phyloP scores from a whole-genome alignment of 106 monocot species.

The Dioscorea zingiberensis region DNA sequence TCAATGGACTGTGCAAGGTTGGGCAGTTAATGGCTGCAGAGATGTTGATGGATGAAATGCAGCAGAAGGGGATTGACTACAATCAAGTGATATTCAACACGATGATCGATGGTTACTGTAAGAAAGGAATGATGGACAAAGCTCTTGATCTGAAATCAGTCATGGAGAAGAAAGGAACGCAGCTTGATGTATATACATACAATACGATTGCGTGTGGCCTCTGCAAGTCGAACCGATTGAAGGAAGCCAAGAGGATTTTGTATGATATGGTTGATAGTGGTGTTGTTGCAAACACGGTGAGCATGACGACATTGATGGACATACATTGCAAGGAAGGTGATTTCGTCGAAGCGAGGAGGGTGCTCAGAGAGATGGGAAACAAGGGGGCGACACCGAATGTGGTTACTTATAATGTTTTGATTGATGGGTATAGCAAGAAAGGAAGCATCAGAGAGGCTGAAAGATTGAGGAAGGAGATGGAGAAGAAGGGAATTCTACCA shows the following conservation, averaged over 20 bases:
- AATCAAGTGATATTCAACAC: constrained; percentile 70
- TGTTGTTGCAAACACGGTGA: constrained; percentile 51
- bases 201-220: constrained; percentile 65
- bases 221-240: constrained; percentile 23
- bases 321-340: constrained; percentile 77
- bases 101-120: constrained; percentile 79
- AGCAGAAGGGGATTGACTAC: constrained; percentile 52
- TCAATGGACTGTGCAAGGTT: constrained; percentile 67
- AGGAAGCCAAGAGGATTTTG: constrained; percentile 54
- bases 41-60: constrained; percentile 64
- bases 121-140: constrained; percentile 54
- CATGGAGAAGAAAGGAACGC: constrained; percentile 66
- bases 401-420: constrained; percentile 70
- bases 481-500: constrained; percentile 50
- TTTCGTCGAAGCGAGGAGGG: constrained; percentile 47
- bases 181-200: constrained; percentile 65
- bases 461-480: constrained; percentile 74
- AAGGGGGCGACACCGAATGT: constrained; percentile 37
- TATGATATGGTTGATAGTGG: constrained; percentile 59
- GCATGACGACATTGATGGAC: constrained; percentile 65
- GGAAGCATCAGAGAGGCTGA: constrained; percentile 68
- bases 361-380: constrained; percentile 53
- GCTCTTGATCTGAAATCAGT: constrained; percentile 41
- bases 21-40: constrained; percentile 69
- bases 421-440: constrained; percentile 76